These are phyloP conservation scores for Dactylonectria estremocensis DNA, from an alignment of 2,329 filamentous ascomycete genomes.

Conservation along the genomic window DNA sequence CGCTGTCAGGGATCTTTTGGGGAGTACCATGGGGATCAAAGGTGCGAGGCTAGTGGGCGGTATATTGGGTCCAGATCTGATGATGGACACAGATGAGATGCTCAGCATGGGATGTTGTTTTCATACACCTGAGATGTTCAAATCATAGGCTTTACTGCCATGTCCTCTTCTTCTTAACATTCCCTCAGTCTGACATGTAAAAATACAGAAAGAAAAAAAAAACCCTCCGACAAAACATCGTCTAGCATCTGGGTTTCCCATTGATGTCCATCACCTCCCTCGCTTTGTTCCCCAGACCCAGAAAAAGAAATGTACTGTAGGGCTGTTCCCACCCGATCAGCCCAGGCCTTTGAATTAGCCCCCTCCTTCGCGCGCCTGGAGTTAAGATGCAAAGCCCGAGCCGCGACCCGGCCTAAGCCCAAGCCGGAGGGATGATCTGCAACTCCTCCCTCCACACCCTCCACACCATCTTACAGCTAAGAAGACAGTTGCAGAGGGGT, in stretches of 20 bases:
- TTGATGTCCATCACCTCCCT: no score
- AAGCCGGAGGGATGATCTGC: conserved; percentile 21
- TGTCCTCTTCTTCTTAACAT: background rate
- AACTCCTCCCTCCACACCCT: conserved; percentile 5
- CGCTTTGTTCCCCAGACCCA: conserved; percentile 1
- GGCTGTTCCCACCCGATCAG: no score
- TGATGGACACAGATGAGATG: background rate
- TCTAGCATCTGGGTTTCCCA: no score
- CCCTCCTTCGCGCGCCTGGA: conserved; percentile 34
- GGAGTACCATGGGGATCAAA: background rate
- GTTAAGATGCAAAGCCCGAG: conserved; percentile 45
- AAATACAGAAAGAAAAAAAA: background rate
- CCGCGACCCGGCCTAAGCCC: conserved; percentile 36
- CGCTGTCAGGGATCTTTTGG: background rate
- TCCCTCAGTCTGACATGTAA: background rate
- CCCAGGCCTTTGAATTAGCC: no score
- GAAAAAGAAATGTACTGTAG: conserved; percentile 5
- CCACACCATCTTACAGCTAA: conserved; percentile 20
- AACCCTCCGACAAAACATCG: background rate
- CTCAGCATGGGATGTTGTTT: background rate
- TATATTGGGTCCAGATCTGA: background rate
- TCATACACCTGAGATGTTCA: background rate
- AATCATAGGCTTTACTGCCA: background rate
- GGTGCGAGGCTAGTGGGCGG: background rate
- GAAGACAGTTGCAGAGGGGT: no score